Conservation (phyloP, 768 basidiomycete species). For the Leucogyrophana mollusca region DNA sequence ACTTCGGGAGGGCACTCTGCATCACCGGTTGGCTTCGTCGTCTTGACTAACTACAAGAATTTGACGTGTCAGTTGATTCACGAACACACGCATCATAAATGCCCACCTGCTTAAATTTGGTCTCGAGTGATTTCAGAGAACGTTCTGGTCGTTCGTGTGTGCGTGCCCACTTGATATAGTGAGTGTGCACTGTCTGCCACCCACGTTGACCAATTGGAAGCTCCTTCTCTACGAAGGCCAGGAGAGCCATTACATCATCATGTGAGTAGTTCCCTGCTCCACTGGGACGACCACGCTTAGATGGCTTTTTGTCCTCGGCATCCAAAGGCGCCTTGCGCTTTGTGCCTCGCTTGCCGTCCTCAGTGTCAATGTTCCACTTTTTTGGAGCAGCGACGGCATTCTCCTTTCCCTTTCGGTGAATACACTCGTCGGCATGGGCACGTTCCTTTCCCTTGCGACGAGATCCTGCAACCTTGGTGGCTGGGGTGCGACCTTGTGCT, state of each 20-base stretch:
- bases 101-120: constrained; percentile 23
- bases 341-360: not conserved
- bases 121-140: constrained; percentile 18
- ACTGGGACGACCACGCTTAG: not conserved
- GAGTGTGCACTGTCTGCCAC: constrained; percentile 15
- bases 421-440: not conserved
- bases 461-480: not conserved
- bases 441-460: not conserved
- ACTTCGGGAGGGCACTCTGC: constrained; percentile 20
- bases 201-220: constrained; percentile 20
- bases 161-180: constrained; percentile 16
- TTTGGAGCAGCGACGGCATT: not conserved
- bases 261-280: constrained; percentile 16
- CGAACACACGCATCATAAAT: not conserved
- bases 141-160: constrained; percentile 8
- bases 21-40: constrained; percentile 24
- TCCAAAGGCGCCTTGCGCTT: not conserved
- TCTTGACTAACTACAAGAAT: constrained; percentile 21
- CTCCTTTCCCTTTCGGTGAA: not conserved
- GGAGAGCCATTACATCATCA: constrained; percentile 13
- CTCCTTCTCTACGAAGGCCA: constrained; percentile 10
- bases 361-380: not conserved
- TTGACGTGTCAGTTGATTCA: too few species aligned
- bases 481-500: not conserved
- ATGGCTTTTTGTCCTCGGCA: not conserved